Percentiles rank a stretch among this genome's conserved stretches.
phyloP scores from a whole-genome alignment of 306 rosid genomes.

The Psophocarpus tetragonolobus region DNA sequence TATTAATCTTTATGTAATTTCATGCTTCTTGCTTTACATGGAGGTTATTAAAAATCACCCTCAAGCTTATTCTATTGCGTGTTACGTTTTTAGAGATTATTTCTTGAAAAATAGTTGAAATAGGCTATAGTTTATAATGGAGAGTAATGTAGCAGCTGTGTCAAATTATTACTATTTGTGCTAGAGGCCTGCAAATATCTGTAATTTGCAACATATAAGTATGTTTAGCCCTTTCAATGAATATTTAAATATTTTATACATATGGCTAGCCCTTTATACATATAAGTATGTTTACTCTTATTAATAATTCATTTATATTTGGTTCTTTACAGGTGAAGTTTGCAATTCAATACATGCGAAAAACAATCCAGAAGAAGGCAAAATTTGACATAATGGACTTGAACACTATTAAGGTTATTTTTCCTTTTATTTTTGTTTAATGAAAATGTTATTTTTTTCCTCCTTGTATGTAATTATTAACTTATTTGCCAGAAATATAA shows the following conservation, averaged over 20 bases:
- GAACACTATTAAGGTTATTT: slow-evolving; percentile 75
- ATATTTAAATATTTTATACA: neutral
- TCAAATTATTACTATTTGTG: neutral
- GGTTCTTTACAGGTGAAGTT: slow-evolving; percentile 65
- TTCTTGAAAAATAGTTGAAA: neutral
- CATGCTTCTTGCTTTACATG: slow-evolving; percentile 10
- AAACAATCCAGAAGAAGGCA: slow-evolving; percentile 89
- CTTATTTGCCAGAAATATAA: neutral
- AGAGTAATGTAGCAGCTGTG: slow-evolving; percentile 1
- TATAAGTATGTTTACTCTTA: no score
- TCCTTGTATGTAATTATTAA: neutral
- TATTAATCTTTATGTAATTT: slow-evolving; percentile 1
- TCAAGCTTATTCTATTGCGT: neutral
- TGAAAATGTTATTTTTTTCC: neutral
- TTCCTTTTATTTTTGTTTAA: neutral
- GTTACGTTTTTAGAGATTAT: neutral
- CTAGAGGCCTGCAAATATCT: neutral
- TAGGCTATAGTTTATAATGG: neutral
- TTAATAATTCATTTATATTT: neutral
- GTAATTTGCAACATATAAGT: neutral
- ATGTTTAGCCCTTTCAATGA: neutral
- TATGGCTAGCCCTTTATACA: neutral
- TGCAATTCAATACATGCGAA: slow-evolving; percentile 94
- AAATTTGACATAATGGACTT: slow-evolving; percentile 86
- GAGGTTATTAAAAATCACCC: slow-evolving; percentile 1